Evolutionary conservation across 352 stramenopile genomes (phyloP).

Genomic region (Globisporangium megalacanthum): DNA sequence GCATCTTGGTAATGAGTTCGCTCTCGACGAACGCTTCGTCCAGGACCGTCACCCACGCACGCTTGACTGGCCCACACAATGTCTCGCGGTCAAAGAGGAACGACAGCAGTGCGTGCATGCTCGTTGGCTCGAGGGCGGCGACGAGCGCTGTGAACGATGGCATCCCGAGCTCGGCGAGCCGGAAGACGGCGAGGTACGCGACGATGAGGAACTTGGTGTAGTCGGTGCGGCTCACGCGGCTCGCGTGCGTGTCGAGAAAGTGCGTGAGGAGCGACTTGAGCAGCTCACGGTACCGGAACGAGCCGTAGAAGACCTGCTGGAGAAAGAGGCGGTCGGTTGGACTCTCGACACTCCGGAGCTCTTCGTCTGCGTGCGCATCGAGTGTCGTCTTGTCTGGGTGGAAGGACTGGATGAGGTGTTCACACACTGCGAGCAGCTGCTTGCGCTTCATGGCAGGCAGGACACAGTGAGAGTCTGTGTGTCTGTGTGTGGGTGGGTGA

Average conservation of each 20-base stretch:
- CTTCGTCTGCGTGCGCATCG: constrained; percentile 69
- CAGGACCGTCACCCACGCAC: constrained; percentile 77
- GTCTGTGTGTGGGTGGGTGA: neutral
- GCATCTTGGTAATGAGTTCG: constrained; percentile 64
- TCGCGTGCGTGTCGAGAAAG: constrained; percentile 81
- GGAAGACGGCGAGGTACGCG: constrained; percentile 85
- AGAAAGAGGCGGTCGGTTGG: constrained; percentile 60
- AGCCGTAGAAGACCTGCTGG: constrained; percentile 88
- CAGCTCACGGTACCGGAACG: constrained; percentile 83
- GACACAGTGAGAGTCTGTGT: no score
- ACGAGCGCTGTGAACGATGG: constrained; percentile 59
- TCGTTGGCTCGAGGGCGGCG: constrained; percentile 62
- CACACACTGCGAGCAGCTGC: constrained; percentile 55
- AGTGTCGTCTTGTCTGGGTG: constrained; percentile 67
- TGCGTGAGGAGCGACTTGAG: constrained; percentile 71
- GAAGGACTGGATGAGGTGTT: constrained; percentile 75
- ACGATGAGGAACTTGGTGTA: constrained; percentile 92
- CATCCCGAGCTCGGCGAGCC: constrained; percentile 81
- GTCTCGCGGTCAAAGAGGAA: constrained; percentile 77
- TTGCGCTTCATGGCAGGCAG: constrained; percentile 63
- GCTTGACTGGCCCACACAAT: constrained; percentile 61
- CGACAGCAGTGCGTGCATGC: constrained; percentile 83
- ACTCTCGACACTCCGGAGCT: constrained; percentile 31
- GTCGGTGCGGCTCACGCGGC: constrained; percentile 70
- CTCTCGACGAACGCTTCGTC: constrained; percentile 84